Percentiles rank a stretch among this genome's conserved stretches.
phyloP scores from a whole-genome alignment of 164 flowering plant genomes.

The Amborella trichopoda region DNA sequence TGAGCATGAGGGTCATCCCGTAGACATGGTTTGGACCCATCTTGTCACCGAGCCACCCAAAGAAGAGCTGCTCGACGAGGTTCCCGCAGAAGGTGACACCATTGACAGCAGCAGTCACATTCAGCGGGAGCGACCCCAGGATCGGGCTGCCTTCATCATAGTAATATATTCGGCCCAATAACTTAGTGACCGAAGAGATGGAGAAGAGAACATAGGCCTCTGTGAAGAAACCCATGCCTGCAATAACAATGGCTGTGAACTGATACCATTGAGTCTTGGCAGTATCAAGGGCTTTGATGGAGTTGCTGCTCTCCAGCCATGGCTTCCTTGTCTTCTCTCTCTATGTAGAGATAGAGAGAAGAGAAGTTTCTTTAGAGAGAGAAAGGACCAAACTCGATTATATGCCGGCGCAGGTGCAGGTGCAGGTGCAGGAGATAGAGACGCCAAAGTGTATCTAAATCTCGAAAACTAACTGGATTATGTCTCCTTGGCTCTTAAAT shows the following conservation, averaged over 20 bases:
- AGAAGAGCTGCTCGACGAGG: neutral
- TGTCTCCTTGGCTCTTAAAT: no score
- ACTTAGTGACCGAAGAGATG: conserved; percentile 5
- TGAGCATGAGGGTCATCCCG: conserved; percentile 1
- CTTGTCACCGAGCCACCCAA: conserved; percentile 1
- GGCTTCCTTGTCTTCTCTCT: no score
- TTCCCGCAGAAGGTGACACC: conserved; percentile 2
- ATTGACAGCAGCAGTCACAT: conserved; percentile 1
- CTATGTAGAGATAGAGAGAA: no score
- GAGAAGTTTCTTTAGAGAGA: no score
- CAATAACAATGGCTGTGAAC: conserved; percentile 13
- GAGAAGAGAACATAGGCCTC: conserved; percentile 13
- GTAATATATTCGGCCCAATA: neutral
- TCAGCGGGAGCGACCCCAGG: neutral
- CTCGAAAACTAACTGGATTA: no score
- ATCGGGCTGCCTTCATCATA: neutral
- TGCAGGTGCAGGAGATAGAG: no score
- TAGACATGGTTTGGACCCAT: neutral
- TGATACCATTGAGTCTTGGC: conserved; percentile 17
- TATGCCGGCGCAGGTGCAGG: no score
- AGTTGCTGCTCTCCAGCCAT: conserved; percentile 5
- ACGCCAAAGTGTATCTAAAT: no score
- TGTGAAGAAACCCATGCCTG: conserved; percentile 18
- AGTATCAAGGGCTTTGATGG: conserved; percentile 8
- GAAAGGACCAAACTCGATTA: no score